Evolutionary conservation across 192 early-diverging fungal genomes (phyloP).

Genomic region (Chytriomyces confervae): DNA sequence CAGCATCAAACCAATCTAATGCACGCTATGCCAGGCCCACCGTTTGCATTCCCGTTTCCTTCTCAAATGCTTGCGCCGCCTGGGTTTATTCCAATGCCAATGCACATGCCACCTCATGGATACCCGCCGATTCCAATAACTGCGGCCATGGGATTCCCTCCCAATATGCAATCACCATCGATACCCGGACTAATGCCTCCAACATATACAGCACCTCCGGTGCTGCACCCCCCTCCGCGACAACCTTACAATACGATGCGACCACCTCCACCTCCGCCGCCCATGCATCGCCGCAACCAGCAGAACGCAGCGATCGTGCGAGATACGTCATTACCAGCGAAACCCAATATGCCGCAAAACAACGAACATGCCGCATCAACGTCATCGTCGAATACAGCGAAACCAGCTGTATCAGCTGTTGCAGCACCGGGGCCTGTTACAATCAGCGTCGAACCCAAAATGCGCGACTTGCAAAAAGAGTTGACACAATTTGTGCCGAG

Average conservation of each 20-base stretch:
- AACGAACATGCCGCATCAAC: neutral
- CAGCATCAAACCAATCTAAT: neutral
- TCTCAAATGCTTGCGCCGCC: neutral
- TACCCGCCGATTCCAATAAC: constrained; percentile 26
- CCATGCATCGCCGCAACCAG: constrained; percentile 15
- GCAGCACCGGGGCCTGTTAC: constrained; percentile 46
- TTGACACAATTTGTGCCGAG: constrained; percentile 73
- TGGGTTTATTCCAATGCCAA: constrained; percentile 37
- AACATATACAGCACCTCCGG: constrained; percentile 28
- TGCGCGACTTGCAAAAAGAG: constrained; percentile 84
- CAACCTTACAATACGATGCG: neutral
- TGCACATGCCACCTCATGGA: constrained; percentile 40
- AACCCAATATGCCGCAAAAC: neutral
- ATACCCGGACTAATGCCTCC: constrained; percentile 28
- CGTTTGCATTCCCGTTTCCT: constrained; percentile 46
- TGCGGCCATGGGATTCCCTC: constrained; percentile 18
- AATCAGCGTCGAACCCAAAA: constrained; percentile 76
- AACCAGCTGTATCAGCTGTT: neutral
- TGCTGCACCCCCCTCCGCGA: neutral
- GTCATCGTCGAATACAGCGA: neutral
- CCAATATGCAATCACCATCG: neutral
- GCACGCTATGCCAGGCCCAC: constrained; percentile 31
- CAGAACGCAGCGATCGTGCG: neutral
- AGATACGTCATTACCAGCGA: neutral
- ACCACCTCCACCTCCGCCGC: constrained; percentile 35